Percentiles rank a stretch among this genome's conserved stretches.
phyloP scores from a whole-genome alignment of 2,329 filamentous ascomycete genomes.

The Penicillium sp. region DNA sequence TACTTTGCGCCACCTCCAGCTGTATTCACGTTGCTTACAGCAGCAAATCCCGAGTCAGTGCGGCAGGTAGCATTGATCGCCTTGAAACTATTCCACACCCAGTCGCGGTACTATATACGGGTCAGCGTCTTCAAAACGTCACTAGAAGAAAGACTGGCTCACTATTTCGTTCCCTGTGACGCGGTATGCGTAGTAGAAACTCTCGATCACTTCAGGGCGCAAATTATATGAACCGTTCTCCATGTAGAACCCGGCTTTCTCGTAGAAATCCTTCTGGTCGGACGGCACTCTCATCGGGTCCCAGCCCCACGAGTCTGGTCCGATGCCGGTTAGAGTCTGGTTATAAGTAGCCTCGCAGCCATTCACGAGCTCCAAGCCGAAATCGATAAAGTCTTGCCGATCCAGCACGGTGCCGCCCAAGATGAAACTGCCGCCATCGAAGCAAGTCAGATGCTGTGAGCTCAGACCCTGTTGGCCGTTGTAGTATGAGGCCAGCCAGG shows the following conservation, averaged over 20 bases:
- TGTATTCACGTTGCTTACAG: constrained; percentile 58
- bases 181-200: constrained; percentile 77
- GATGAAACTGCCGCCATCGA: constrained; percentile 76
- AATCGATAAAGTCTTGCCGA: constrained; percentile 59
- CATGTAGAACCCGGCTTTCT: constrained; percentile 63
- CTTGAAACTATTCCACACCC: constrained; percentile 71
- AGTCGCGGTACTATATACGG: constrained; percentile 57
- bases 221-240: constrained; percentile 54
- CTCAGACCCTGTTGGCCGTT: constrained; percentile 29
- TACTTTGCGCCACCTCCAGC: constrained; percentile 51
- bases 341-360: constrained; percentile 68
- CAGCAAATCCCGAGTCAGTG: constrained; percentile 58
- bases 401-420: constrained; percentile 65
- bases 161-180: constrained; percentile 60
- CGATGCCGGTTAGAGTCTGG: constrained; percentile 61
- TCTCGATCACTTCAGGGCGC: constrained; percentile 73
- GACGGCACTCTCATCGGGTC: constrained; percentile 42
- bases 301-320: constrained; percentile 65
- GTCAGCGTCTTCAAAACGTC: constrained; percentile 5
- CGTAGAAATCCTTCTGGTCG: constrained; percentile 52
- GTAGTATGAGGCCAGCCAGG: constrained; percentile 47
- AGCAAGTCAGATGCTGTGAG: constrained; percentile 59
- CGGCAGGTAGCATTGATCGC: constrained; percentile 57
- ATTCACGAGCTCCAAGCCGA: constrained; percentile 62
- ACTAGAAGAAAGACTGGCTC: not conserved